A percentile compares a stretch with the other conserved stretches of the same genome.
These are phyloP conservation scores for Fistulinella prunicolor DNA, from an alignment of 768 basidiomycete genomes.

Conservation along the genomic window DNA sequence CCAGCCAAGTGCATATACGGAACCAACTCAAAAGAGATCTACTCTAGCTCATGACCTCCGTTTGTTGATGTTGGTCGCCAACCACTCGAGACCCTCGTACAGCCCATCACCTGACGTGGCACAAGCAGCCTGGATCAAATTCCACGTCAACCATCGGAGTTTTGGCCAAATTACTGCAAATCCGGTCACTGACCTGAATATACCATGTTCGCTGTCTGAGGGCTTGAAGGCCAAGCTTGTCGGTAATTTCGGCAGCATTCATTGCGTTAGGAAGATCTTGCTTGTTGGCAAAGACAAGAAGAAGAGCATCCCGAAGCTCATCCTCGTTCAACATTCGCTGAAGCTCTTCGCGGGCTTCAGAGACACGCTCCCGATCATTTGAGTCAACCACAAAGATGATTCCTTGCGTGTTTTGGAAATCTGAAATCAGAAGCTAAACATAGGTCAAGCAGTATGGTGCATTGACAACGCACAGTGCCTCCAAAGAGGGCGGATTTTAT, in stretches of 20 bases:
- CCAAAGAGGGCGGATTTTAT: constrained; percentile 99
- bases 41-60: constrained; percentile 59
- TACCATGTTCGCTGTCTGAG: constrained; percentile 98
- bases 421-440: constrained; percentile 41
- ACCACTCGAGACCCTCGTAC: constrained; percentile 98
- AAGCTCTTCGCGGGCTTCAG: constrained; percentile 97
- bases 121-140: constrained; percentile 75
- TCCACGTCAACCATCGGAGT: constrained; percentile 14
- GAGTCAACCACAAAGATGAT: constrained; percentile 99
- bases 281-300: constrained; percentile 99
- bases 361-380: constrained; percentile 98
- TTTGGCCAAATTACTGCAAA: not conserved
- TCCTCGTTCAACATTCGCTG: constrained; percentile 99
- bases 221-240: constrained; percentile 97
- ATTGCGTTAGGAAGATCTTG: constrained; percentile 99
- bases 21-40: constrained; percentile 37
- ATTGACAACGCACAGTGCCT: constrained; percentile 84
- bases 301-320: constrained; percentile 96
- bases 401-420: constrained; percentile 99
- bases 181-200: constrained; percentile 67
- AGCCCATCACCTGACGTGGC: constrained; percentile 98
- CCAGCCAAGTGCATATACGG: constrained; percentile 47
- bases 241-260: constrained; percentile 99
- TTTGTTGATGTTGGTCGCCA: constrained; percentile 82
- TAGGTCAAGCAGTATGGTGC: constrained; percentile 6